These are phyloP conservation scores for Penicillium sp. DNA, from an alignment of 2,329 filamentous ascomycete genomes.

Conservation along the genomic window DNA sequence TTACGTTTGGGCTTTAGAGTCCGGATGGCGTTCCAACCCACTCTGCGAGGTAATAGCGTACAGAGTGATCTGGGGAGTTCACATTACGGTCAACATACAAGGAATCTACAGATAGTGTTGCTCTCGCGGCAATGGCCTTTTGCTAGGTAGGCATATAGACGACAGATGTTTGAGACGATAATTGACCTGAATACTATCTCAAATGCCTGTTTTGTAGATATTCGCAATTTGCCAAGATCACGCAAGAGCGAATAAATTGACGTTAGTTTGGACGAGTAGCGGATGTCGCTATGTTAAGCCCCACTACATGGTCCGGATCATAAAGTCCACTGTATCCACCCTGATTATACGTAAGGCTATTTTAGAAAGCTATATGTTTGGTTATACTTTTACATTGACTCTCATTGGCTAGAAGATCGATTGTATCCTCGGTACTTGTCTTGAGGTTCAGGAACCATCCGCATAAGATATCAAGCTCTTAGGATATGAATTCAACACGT, in stretches of 20 bases:
- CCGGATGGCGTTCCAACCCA: background rate
- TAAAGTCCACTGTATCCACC: background rate
- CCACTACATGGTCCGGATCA: background rate
- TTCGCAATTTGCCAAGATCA: constrained; percentile 13
- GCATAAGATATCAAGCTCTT: too few relatives aligned
- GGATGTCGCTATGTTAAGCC: background rate
- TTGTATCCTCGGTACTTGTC: background rate
- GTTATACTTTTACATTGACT: background rate
- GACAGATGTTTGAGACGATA: too few relatives aligned
- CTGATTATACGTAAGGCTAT: too few relatives aligned
- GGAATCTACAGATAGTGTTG: background rate
- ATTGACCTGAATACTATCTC: too few relatives aligned
- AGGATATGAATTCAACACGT: too few relatives aligned
- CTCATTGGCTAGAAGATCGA: background rate
- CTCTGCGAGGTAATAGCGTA: too few relatives aligned
- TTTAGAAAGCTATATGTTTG: background rate
- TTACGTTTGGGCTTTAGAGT: background rate
- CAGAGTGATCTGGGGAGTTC: too few relatives aligned
- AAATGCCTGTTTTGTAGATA: background rate
- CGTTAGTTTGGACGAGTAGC: constrained; percentile 21
- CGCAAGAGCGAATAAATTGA: constrained; percentile 26
- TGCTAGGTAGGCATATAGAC: too few relatives aligned
- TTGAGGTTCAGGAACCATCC: too few relatives aligned
- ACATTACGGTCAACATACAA: background rate
- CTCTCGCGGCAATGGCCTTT: background rate